These are phyloP conservation scores for Malus hybrid DNA, from an alignment of 331 rosid species.

Conservation along the genomic window DNA sequence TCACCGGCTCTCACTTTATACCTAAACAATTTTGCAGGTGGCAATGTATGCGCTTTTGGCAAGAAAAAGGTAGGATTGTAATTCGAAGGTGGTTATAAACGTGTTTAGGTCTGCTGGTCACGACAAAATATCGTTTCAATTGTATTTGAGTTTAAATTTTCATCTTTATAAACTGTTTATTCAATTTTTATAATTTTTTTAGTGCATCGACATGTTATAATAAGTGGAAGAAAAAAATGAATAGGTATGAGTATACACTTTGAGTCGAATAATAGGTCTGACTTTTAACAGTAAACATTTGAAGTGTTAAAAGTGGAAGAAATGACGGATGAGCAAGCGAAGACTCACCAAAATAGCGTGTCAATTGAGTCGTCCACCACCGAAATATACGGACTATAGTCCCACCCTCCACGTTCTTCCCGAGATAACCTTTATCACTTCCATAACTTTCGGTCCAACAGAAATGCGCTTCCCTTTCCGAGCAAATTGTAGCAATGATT, in stretches of 20 bases:
- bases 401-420: background rate
- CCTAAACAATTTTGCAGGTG: background rate
- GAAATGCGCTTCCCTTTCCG: background rate
- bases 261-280: no score
- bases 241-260: no score
- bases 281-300: background rate
- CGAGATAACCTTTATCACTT: background rate
- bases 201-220: no score
- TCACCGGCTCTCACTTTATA: background rate
- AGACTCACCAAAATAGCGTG: background rate
- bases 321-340: background rate
- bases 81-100: no score
- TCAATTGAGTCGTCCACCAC: background rate
- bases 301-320: background rate
- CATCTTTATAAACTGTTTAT: no score
- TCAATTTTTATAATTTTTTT: no score
- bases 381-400: background rate
- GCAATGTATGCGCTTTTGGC: background rate
- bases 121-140: no score
- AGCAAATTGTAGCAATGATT: no score
- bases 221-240: no score
- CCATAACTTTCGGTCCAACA: background rate
- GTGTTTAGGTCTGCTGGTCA: no score
- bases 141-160: no score
- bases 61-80: background rate